These are phyloP conservation scores for Heterobasidion occidentale DNA, from an alignment of 1,284 basidiomycete genomes.

Conservation along the genomic window DNA sequence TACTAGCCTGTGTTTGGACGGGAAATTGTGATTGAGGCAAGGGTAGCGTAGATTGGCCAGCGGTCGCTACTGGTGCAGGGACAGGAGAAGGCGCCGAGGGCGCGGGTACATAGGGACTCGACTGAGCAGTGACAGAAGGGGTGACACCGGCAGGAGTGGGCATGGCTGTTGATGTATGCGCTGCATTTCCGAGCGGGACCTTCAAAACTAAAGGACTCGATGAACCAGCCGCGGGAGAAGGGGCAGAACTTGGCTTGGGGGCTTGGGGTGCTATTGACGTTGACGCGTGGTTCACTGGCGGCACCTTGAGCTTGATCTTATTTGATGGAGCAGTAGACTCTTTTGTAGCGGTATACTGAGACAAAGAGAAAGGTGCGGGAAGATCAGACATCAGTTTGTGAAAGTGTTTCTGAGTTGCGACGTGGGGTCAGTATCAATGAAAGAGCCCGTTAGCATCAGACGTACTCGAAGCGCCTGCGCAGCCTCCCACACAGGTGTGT, in stretches of 20 bases:
- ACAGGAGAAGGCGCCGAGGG: not conserved
- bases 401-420: conserved; percentile 50
- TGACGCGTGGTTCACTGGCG: conserved; percentile 18
- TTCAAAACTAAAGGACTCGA: conserved; percentile 11
- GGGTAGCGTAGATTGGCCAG: not conserved
- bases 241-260: conserved; percentile 12
- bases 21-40: not conserved
- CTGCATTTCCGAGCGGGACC: conserved; percentile 21
- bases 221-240: conserved; percentile 11
- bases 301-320: conserved; percentile 66
- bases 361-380: conserved; percentile 51
- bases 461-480: conserved; percentile 56
- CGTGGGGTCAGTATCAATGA: conserved; percentile 7
- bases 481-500: conserved; percentile 72
- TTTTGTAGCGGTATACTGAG: conserved; percentile 43
- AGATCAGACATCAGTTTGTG: conserved; percentile 68
- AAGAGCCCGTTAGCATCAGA: conserved; percentile 4
- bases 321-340: conserved; percentile 24
- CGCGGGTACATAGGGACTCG: conserved; percentile 4
- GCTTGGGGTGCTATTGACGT: conserved; percentile 15
- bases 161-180: conserved; percentile 6
- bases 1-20: not conserved
- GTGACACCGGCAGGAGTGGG: not conserved
- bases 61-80: not conserved
- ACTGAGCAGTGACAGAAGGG: conserved; percentile 7